phyloP scores from a whole-genome alignment of 2,329 filamentous ascomycete genomes.

The Hypomyces perniciosus region DNA sequence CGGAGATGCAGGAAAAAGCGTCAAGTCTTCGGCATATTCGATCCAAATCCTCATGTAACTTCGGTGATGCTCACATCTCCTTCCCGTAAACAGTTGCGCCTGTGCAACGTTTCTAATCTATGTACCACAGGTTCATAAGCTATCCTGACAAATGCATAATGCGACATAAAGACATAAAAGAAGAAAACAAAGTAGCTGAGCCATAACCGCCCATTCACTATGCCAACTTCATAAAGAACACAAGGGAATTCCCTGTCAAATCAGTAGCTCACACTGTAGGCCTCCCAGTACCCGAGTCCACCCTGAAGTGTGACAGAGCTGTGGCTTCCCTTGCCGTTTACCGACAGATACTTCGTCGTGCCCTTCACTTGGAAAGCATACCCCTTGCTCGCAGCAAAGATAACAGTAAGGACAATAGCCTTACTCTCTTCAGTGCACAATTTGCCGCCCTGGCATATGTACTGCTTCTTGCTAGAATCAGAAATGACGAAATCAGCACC shows the following conservation, averaged over 20 bases:
- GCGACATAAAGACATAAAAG: background rate
- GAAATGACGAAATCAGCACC: conserved; percentile 23
- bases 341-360: conserved; percentile 2
- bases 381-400: conserved; percentile 16
- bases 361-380: conserved; percentile 15
- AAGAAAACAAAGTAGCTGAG: background rate
- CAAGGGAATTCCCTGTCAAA: too few relatives aligned
- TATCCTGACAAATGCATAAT: background rate
- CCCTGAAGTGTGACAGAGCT: background rate
- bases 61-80: too few relatives aligned
- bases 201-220: background rate
- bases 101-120: too few relatives aligned
- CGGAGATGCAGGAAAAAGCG: too few relatives aligned
- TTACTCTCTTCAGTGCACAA: conserved; percentile 2
- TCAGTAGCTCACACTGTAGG: conserved; percentile 8
- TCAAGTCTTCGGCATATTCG: too few relatives aligned
- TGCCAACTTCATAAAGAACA: too few relatives aligned
- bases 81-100: too few relatives aligned
- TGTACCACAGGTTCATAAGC: too few relatives aligned
- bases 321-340: background rate
- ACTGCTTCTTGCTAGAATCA: conserved; percentile 19
- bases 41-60: too few relatives aligned
- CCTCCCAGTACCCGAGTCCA: conserved; percentile 1
- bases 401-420: conserved; percentile 16
- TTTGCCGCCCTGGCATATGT: conserved; percentile 12